These are phyloP conservation scores for Diplocarpon mali DNA, from an alignment of 2,329 filamentous ascomycete species.

Conservation along the genomic window DNA sequence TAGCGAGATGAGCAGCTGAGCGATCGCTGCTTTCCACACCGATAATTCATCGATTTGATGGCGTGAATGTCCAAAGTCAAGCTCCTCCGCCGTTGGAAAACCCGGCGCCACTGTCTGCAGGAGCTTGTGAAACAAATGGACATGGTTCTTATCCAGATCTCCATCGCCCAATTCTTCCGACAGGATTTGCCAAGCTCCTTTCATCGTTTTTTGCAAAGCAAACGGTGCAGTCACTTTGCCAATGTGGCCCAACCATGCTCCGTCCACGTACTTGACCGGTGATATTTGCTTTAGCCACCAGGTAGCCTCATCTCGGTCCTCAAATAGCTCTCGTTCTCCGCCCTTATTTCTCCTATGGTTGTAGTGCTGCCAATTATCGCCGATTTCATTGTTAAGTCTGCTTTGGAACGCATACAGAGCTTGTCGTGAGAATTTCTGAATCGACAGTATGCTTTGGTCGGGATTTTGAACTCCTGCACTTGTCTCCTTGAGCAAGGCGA, in stretches of 20 bases:
- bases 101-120: slow-evolving; percentile 23
- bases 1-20: slow-evolving; percentile 36
- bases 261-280: slow-evolving; percentile 37
- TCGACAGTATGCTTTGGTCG: slow-evolving; percentile 25
- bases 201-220: slow-evolving; percentile 29
- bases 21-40: slow-evolving; percentile 34
- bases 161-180: slow-evolving; percentile 41
- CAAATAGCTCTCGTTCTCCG: slow-evolving; percentile 29
- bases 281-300: slow-evolving; percentile 32
- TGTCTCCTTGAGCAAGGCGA: slow-evolving; percentile 29
- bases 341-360: slow-evolving; percentile 25
- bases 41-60: slow-evolving; percentile 9
- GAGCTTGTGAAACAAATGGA: slow-evolving; percentile 27
- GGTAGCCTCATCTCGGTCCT: slow-evolving; percentile 28
- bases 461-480: slow-evolving; percentile 16
- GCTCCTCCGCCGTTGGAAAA: slow-evolving; percentile 9
- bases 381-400: slow-evolving; percentile 26
- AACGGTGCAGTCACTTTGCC: slow-evolving; percentile 35
- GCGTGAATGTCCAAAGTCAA: slow-evolving; percentile 13
- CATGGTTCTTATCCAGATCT: slow-evolving; percentile 35
- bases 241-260: slow-evolving; percentile 37
- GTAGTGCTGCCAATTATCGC: slow-evolving; percentile 25
- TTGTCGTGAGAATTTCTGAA: slow-evolving; percentile 25
- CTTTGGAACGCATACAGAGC: slow-evolving; percentile 26
- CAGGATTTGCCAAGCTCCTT: slow-evolving; percentile 37